These are phyloP conservation scores for Anthoceros angustus DNA, from an alignment of 225 moss, liverwort and hornwort genomes.

Conservation along the genomic window DNA sequence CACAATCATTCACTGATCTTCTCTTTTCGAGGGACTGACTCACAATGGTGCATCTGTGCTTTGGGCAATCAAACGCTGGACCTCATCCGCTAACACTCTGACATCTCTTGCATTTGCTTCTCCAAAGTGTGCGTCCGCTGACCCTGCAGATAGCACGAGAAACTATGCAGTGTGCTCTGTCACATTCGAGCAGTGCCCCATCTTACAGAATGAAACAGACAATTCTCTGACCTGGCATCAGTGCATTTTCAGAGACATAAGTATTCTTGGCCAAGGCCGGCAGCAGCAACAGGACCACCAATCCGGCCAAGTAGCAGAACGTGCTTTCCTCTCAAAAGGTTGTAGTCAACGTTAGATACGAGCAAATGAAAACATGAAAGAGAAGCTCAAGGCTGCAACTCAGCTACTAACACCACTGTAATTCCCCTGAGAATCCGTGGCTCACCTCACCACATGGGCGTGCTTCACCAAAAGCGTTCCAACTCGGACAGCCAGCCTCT, in stretches of 20 bases:
- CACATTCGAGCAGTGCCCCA: background rate
- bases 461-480: background rate
- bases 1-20: background rate
- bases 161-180: constrained; percentile 2
- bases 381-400: background rate
- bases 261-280: constrained; percentile 71
- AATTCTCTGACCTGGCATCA: constrained; percentile 65
- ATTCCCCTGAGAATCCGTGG: too few relatives aligned
- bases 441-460: background rate
- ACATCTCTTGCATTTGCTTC: constrained; percentile 40
- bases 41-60: constrained; percentile 46
- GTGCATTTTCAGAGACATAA: constrained; percentile 88
- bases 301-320: constrained; percentile 64
- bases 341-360: background rate
- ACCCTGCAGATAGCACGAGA: constrained; percentile 34
- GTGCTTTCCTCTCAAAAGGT: constrained; percentile 20
- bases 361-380: background rate
- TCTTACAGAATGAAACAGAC: background rate
- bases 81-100: constrained; percentile 35
- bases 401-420: background rate
- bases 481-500: background rate
- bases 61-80: constrained; percentile 22
- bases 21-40: constrained; percentile 10
- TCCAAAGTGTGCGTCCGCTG: constrained; percentile 49
- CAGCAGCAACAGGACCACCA: constrained; percentile 53